Percentiles rank a stretch among this genome's conserved stretches.
Evolutionary conservation across 78 protist species (phyloP).

Genomic region (Polysphondylium violaceum): DNA sequence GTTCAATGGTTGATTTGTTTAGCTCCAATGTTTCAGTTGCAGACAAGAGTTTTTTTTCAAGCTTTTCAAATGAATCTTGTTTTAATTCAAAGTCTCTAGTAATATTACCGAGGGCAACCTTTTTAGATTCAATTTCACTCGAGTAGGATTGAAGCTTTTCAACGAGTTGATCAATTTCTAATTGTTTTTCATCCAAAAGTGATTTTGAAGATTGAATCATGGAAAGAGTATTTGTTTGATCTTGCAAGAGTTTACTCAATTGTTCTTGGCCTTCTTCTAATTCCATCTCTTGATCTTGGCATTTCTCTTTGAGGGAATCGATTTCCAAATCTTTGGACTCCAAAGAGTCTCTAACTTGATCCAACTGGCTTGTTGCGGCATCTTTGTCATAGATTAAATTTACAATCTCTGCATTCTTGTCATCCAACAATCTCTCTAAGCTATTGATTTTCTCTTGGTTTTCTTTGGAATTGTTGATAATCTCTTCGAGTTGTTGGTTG

Average conservation of each 20-base stretch:
- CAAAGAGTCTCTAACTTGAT: no score
- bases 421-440: background rate
- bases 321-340: no score
- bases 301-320: no score
- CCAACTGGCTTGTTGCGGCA: no score
- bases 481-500: no score
- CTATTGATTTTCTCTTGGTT: background rate
- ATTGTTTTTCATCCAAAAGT: background rate
- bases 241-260: background rate
- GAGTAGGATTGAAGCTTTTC: background rate
- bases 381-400: no score
- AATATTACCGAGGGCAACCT: background rate
- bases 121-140: background rate
- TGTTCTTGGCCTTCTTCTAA: background rate
- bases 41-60: no score
- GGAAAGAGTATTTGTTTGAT: background rate
- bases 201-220: background rate
- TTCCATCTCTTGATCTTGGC: background rate
- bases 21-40: no score
- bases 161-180: background rate
- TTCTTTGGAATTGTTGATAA: background rate
- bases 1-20: no score
- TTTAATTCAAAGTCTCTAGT: background rate
- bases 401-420: no score
- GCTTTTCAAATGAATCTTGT: background rate